These are phyloP conservation scores for Annulohypoxylon truncatum DNA, from an alignment of 2,329 filamentous ascomycete genomes.

Conservation along the genomic window DNA sequence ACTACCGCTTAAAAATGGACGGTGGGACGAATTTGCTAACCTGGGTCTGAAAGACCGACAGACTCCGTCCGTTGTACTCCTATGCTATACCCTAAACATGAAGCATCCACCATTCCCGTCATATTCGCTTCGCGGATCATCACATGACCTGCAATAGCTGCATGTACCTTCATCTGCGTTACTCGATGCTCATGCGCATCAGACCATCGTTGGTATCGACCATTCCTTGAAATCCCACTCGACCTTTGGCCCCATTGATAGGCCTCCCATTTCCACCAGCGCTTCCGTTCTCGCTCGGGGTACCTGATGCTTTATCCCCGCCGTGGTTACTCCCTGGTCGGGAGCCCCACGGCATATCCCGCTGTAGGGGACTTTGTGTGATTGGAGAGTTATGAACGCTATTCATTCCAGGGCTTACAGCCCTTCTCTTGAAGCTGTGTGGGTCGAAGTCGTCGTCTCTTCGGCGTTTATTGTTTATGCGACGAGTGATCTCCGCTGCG, in stretches of 20 bases:
- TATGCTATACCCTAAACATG: background rate
- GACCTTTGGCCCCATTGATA: conserved; percentile 64
- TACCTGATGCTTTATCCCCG: conserved; percentile 62
- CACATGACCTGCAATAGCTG: background rate
- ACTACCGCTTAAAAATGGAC: background rate
- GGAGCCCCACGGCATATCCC: conserved; percentile 79
- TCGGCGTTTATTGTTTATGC: conserved; percentile 83
- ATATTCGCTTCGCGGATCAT: background rate
- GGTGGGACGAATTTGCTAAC: background rate
- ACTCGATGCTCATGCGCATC: conserved; percentile 98
- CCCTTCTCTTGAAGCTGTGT: conserved; percentile 87
- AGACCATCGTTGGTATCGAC: conserved; percentile 93
- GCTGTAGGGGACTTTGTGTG: conserved; percentile 83
- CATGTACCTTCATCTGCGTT: conserved; percentile 23
- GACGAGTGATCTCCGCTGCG: conserved; percentile 79
- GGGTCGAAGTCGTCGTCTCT: conserved; percentile 93
- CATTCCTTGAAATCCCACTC: conserved; percentile 91
- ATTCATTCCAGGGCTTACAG: conserved; percentile 88
- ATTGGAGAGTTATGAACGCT: conserved; percentile 88
- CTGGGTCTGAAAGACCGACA: background rate
- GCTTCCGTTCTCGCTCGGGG: conserved; percentile 63
- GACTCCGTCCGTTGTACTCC: background rate
- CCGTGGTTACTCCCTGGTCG: conserved; percentile 70
- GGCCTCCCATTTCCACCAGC: conserved; percentile 56
- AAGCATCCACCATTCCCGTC: background rate